Conservation (phyloP, 768 basidiomycete species). For the Kondoa malvinella region DNA sequence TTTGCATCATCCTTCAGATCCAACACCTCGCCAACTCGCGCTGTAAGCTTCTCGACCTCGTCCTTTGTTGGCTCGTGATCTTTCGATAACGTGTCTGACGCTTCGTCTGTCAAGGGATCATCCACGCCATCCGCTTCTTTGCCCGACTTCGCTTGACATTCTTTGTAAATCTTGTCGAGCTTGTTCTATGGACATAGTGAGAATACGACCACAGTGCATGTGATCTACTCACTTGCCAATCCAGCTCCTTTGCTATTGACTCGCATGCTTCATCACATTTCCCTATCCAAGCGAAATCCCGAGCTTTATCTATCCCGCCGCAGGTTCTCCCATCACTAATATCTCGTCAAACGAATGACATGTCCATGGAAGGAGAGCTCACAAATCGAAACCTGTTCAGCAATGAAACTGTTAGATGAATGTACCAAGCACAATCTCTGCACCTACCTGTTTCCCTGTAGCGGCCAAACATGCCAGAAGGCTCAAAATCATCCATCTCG, state of each 20-base stretch:
- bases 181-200: not conserved
- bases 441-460: not conserved
- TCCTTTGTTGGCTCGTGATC: not conserved
- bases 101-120: not conserved
- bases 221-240: not conserved
- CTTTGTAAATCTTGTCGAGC: not conserved
- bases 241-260: not conserved
- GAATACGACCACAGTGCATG: not conserved
- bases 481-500: conserved; percentile 26
- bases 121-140: not conserved
- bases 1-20: not conserved
- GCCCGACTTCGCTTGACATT: not conserved
- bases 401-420: no score
- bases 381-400: conserved; percentile 4
- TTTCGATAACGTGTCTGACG: not conserved
- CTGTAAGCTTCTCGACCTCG: not conserved
- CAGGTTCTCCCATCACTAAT: not conserved
- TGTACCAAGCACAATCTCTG: no score
- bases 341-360: not conserved
- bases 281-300: not conserved
- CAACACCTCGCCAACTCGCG: not conserved
- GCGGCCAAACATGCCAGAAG: not conserved
- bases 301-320: not conserved
- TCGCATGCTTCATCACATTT: not conserved
- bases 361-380: not conserved